Conservation (phyloP, 2,329 filamentous ascomycete species). For the Juglanconis sp. region DNA sequence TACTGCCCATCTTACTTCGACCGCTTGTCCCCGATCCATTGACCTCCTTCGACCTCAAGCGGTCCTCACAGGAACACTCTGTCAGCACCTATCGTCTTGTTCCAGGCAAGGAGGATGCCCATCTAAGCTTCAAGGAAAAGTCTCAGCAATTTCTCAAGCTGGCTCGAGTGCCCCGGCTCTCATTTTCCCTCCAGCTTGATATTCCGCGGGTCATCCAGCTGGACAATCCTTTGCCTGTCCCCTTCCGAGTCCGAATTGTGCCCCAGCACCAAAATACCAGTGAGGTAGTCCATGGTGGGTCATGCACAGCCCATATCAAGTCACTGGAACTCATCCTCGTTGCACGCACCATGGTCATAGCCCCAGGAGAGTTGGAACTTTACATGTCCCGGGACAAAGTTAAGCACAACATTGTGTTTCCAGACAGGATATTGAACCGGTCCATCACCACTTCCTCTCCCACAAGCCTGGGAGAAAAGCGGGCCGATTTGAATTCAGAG, state of each 20-base stretch:
- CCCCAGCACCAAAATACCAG: constrained; percentile 20
- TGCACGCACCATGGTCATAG: constrained; percentile 16
- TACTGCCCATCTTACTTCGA: constrained; percentile 23
- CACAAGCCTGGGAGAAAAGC: neutral
- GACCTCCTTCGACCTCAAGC: constrained; percentile 15
- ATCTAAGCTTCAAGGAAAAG: constrained; percentile 32
- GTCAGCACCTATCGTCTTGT: constrained; percentile 25
- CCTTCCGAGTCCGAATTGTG: constrained; percentile 20
- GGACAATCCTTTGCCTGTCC: constrained; percentile 22
- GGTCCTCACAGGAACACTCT: constrained; percentile 6
- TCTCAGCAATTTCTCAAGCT: constrained; percentile 30
- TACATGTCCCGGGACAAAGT: neutral
- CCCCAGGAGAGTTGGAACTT: constrained; percentile 12
- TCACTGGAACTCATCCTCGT: constrained; percentile 19
- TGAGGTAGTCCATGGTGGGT: constrained; percentile 10
- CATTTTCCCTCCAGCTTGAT: constrained; percentile 25
- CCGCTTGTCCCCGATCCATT: constrained; percentile 17
- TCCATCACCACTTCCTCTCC: neutral
- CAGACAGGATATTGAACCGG: neutral
- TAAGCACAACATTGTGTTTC: neutral
- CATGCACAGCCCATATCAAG: constrained; percentile 18
- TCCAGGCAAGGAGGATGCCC: constrained; percentile 27
- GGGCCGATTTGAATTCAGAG: neutral
- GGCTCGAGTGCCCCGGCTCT: constrained; percentile 31
- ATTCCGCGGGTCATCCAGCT: constrained; percentile 30